Conservation (phyloP, 768 basidiomycete genomes). For the Tulasnella sp. region DNA sequence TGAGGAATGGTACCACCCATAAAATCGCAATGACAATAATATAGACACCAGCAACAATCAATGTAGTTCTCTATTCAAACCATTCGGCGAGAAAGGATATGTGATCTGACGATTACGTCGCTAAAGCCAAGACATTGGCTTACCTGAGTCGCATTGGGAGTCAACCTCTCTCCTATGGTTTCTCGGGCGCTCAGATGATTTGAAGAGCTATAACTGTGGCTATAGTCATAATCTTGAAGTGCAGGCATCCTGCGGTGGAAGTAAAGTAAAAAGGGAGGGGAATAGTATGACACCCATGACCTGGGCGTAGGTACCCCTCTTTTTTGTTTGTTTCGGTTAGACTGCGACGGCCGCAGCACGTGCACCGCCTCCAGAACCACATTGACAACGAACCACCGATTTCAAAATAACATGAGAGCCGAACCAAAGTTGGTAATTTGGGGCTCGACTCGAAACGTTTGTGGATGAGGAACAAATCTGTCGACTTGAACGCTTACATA, state of each 20-base stretch:
- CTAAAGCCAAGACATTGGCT: background rate
- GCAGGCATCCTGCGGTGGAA: conserved; percentile 3
- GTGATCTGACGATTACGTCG: background rate
- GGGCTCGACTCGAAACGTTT: too few relatives aligned
- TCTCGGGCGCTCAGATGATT: background rate
- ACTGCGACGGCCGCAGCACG: background rate
- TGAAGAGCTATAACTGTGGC: background rate
- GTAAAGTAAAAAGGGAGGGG: background rate
- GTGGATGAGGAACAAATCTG: too few relatives aligned
- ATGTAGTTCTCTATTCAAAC: conserved; percentile 34
- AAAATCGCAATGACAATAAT: conserved; percentile 63
- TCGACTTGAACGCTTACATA: too few relatives aligned
- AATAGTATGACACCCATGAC: background rate
- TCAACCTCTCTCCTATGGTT: conserved; percentile 6
- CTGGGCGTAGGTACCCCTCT: too few relatives aligned
- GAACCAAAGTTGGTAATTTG: background rate
- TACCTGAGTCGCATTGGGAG: conserved; percentile 17
- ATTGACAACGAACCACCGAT: background rate
- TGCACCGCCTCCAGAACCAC: background rate
- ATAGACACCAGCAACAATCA: conserved; percentile 71
- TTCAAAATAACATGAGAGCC: background rate
- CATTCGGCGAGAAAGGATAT: background rate
- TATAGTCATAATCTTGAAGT: background rate
- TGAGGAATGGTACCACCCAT: conserved; percentile 64
- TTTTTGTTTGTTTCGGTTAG: too few relatives aligned